Evolutionary conservation across 208 protist species (phyloP), one percentile per base, ranked within the genome.

Genomic region (Crithidia bombi): DNA sequence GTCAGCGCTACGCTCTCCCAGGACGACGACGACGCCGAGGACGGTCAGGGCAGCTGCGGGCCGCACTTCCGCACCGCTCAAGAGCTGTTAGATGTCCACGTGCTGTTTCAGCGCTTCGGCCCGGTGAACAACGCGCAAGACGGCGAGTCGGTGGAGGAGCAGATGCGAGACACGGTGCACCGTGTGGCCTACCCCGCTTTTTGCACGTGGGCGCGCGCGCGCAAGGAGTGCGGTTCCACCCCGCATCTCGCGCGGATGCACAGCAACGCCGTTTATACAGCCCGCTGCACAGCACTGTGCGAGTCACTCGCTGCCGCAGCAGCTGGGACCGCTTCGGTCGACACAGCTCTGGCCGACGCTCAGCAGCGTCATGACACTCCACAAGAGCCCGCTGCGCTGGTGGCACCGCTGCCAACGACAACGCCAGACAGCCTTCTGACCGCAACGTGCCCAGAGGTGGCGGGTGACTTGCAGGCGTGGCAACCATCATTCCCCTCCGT

Each of bases 211-310:
- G 58, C 78, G 19, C 54, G 33, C 19, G 59, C 72, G 12, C 63
- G 69, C 19, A 49, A 62, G 17, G 30, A 67, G 19, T 87, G 82
- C 46, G 86, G 86, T 15, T 85, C 84, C 10, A 57, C 68, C 10
- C 82, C 82, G 38, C 78, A 86, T 44, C 35, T 92, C 3, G 35
- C 63, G 12, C 73, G 89, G 4, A 50, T 87, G 25, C 82, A 87
- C 46, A 69, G 82, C 44, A 94, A 94, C 52, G 81, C 89, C 19
- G 74, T 94, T 43, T 91, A 88, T 35, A 36, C 65, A 4, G 74
- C 70, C 12, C 57, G 75, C 30, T 83, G 69, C 73, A 52, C 51
- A 2, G 58, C 73, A 0, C 57, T 73, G 15, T 69, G 51, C 41
- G 69, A 73, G 23, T 62, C 51, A 6, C 44, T 76, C 6, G 28